These are phyloP conservation scores for Oxytropis ochrocephala DNA, from an alignment of 306 rosid species.

Conservation along the genomic window DNA sequence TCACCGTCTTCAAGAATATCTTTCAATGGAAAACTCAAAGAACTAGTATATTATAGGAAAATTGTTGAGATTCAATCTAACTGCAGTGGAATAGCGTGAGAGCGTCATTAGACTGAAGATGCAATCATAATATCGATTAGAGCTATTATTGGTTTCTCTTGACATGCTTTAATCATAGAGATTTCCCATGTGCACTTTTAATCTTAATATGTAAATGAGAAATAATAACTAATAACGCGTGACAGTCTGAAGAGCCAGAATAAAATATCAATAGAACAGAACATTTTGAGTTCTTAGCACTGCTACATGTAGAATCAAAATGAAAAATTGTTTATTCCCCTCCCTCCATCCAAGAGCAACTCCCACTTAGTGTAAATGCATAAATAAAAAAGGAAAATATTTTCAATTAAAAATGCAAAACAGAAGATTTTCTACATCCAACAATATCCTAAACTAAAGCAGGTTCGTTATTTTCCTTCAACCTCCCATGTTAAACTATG, in stretches of 20 bases:
- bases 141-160: conserved; percentile 1
- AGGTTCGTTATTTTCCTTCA: not conserved
- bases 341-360: not conserved
- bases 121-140: conserved; percentile 3
- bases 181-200: not conserved
- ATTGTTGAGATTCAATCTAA: not conserved
- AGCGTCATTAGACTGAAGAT: conserved; percentile 1
- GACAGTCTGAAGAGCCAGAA: not conserved
- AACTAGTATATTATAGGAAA: not conserved
- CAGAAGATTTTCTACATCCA: not conserved
- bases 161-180: conserved; percentile 3
- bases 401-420: not conserved
- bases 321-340: not conserved
- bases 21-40: not conserved
- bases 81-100: not conserved
- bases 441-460: not conserved
- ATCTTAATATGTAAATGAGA: not conserved
- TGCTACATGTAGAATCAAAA: not conserved
- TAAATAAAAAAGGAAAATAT: not conserved
- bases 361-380: not conserved
- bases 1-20: conserved; percentile 6
- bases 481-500: not conserved
- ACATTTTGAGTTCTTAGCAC: not conserved
- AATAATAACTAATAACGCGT: not conserved
- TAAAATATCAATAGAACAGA: not conserved